Evolutionary conservation across 345 rosid genomes (phyloP).

Genomic region (Syzygium aromaticum): DNA sequence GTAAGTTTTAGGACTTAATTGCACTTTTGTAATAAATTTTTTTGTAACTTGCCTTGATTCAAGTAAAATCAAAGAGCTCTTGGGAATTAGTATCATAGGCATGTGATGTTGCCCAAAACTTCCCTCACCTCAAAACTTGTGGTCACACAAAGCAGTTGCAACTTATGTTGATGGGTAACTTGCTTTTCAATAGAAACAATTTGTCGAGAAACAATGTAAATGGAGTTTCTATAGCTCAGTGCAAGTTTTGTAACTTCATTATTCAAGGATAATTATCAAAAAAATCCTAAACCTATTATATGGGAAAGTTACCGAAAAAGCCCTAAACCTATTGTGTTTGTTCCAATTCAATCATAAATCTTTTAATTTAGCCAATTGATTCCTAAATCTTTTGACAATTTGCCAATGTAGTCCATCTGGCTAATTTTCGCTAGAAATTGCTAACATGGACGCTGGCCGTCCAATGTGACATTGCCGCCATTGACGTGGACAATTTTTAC

Average conservation of each 20-base stretch:
- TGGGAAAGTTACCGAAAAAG: not conserved
- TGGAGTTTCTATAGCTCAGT: not conserved
- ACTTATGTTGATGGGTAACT: not conserved
- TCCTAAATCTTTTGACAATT: not conserved
- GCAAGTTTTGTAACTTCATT: not conserved
- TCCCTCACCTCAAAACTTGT: not conserved
- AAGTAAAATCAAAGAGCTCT: not conserved
- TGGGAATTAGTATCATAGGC: not conserved
- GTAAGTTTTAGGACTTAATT: no score
- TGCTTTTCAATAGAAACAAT: not conserved
- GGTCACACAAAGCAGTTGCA: not conserved
- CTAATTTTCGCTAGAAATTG: no score
- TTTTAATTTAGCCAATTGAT: not conserved
- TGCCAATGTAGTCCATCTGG: no score
- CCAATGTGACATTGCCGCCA: no score
- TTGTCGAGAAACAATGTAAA: not conserved
- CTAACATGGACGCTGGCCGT: not conserved
- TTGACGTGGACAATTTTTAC: no score
- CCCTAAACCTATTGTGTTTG: not conserved
- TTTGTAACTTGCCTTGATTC: not conserved
- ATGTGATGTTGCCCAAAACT: not conserved
- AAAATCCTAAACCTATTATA: not conserved
- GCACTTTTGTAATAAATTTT: no score
- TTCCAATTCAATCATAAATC: rapidly evolving
- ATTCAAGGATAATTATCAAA: not conserved